Evolutionary conservation across 192 early-diverging fungal genomes (phyloP).

Genomic region (Diversispora epigaea): DNA sequence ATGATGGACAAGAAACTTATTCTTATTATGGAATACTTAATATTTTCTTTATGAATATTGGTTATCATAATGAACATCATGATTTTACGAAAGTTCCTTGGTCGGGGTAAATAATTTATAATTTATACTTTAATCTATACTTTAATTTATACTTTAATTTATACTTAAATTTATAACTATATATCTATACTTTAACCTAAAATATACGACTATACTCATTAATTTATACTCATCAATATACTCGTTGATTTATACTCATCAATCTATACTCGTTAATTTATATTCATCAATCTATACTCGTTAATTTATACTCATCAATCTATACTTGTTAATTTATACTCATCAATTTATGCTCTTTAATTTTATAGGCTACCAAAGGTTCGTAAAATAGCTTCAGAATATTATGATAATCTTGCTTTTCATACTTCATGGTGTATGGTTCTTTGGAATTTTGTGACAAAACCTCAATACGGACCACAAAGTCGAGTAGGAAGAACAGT

Average conservation of each 20-base stretch:
- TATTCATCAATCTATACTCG: not conserved
- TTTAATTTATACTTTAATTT: not conserved
- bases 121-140: too few species aligned
- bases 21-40: conserved; percentile 95
- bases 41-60: conserved; percentile 88
- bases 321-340: conserved; percentile 59
- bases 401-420: conserved; percentile 82
- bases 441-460: conserved; percentile 79
- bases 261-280: conserved; percentile 70
- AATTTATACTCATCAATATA: not conserved
- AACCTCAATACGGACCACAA: conserved; percentile 75
- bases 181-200: not conserved
- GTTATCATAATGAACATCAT: conserved; percentile 98
- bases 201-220: not conserved
- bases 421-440: conserved; percentile 86
- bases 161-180: not conserved
- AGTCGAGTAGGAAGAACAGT: conserved; percentile 72
- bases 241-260: conserved; percentile 5
- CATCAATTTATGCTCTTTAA: conserved; percentile 41
- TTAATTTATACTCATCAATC: conserved; percentile 61
- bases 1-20: conserved; percentile 93
- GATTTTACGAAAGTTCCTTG: conserved; percentile 60
- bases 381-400: conserved; percentile 80
- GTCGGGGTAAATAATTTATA: not conserved
- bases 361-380: conserved; percentile 81